Percentiles rank a stretch among this genome's conserved stretches.
phyloP scores from a whole-genome alignment of 169 alveolate species.

The Plasmodium inui region DNA sequence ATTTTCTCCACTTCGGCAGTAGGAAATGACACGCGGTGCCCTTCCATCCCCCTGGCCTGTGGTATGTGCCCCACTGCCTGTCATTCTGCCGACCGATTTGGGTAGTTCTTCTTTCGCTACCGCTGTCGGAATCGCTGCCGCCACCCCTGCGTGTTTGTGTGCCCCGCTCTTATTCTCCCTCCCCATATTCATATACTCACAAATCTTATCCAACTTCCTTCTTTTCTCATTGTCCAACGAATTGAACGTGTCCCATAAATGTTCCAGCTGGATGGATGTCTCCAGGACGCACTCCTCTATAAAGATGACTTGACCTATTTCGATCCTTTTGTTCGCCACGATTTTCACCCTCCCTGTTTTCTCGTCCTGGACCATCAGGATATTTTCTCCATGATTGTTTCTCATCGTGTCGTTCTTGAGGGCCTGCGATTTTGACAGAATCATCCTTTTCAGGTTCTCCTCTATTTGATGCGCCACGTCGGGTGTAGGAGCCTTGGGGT shows the following conservation, averaged over 20 bases:
- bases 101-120: background rate
- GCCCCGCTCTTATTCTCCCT: constrained; percentile 23
- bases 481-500: background rate
- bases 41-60: background rate
- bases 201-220: constrained; percentile 5
- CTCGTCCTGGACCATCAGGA: constrained; percentile 49
- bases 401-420: constrained; percentile 4
- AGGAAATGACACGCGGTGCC: background rate
- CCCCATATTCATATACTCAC: constrained; percentile 32
- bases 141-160: background rate
- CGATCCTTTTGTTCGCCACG: constrained; percentile 50
- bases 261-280: constrained; percentile 63
- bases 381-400: constrained; percentile 27
- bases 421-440: constrained; percentile 1
- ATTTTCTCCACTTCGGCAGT: background rate
- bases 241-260: constrained; percentile 52
- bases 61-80: background rate
- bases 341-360: constrained; percentile 34
- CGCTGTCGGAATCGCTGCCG: background rate
- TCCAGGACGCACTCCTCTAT: constrained; percentile 50
- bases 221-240: constrained; percentile 12
- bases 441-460: background rate
- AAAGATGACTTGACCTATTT: constrained; percentile 53
- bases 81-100: background rate
- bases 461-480: background rate